Conservation (phyloP, 306 rosid species). For the Inga leiocalycina region DNA sequence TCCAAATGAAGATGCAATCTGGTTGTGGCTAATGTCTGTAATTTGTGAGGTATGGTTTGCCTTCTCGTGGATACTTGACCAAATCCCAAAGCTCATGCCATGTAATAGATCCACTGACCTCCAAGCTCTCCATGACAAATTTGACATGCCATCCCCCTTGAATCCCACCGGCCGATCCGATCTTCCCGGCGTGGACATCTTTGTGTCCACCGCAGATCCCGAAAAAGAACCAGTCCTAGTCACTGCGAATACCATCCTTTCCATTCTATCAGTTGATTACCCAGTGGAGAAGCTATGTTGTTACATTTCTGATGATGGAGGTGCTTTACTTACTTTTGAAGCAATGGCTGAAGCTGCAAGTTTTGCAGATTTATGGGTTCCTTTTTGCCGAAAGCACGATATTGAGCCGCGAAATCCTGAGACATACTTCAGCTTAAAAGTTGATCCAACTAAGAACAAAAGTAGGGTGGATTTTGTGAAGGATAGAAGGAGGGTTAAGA, state of each 20-base stretch:
- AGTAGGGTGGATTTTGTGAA: constrained; percentile 53
- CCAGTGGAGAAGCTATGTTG: constrained; percentile 60
- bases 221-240: constrained; percentile 55
- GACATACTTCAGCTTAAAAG: constrained; percentile 43
- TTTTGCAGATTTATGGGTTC: constrained; percentile 63
- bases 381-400: constrained; percentile 54
- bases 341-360: constrained; percentile 70
- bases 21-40: constrained; percentile 59
- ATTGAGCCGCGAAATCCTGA: constrained; percentile 63
- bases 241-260: constrained; percentile 61
- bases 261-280: constrained; percentile 53
- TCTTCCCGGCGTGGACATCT: constrained; percentile 48
- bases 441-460: constrained; percentile 60
- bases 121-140: constrained; percentile 47
- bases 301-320: constrained; percentile 60
- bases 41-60: constrained; percentile 60
- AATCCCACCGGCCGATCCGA: constrained; percentile 62
- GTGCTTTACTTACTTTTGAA: constrained; percentile 54
- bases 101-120: constrained; percentile 49
- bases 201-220: constrained; percentile 60
- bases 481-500: constrained; percentile 57
- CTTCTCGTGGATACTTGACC: constrained; percentile 58
- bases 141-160: constrained; percentile 43
- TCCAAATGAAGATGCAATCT: constrained; percentile 66
- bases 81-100: constrained; percentile 50